phyloP scores from a whole-genome alignment of 805 yeast genomes.

The Kodamaea jinghongensis region DNA sequence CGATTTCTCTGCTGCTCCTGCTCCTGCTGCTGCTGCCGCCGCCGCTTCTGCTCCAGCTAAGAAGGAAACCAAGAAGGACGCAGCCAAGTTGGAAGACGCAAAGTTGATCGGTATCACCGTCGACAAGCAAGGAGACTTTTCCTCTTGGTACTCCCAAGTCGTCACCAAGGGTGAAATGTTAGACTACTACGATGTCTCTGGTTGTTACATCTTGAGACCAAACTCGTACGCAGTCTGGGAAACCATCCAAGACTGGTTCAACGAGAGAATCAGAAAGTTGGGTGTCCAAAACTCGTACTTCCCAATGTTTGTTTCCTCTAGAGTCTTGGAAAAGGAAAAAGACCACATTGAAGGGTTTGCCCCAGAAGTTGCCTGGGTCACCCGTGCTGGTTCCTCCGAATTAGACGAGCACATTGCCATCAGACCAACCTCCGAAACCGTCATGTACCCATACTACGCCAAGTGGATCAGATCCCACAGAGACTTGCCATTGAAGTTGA shows the following conservation, averaged over 20 bases:
- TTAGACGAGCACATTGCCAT: conserved; percentile 98
- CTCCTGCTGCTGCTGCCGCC: conserved; percentile 24
- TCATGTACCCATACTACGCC: conserved; percentile 98
- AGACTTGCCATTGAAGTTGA: conserved; percentile 91
- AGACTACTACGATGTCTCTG: conserved; percentile 97
- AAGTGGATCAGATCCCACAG: conserved; percentile 99
- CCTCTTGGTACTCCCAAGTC: conserved; percentile 97
- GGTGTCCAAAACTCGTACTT: conserved; percentile 96
- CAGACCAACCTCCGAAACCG: conserved; percentile 99
- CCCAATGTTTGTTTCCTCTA: conserved; percentile 96
- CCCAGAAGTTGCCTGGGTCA: conserved; percentile 99
- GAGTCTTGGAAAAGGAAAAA: conserved; percentile 94
- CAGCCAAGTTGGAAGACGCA: conserved; percentile 73
- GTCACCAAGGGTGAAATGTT: conserved; percentile 96
- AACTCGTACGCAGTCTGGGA: conserved; percentile 96
- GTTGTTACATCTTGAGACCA: conserved; percentile 97
- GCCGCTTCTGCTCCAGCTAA: conserved; percentile 19
- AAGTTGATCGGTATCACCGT: conserved; percentile 95
- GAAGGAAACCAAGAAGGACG: conserved; percentile 37
- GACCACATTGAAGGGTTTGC: conserved; percentile 99
- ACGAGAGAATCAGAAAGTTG: conserved; percentile 71
- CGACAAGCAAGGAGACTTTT: conserved; percentile 86
- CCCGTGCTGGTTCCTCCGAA: conserved; percentile 90
- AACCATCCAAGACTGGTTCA: conserved; percentile 83
- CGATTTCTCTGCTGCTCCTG: conserved; percentile 50